Evolutionary conservation across 2,329 filamentous ascomycete genomes (phyloP), one percentile per base, ranked within the genome.

Genomic region (Diaporthe sp.): DNA sequence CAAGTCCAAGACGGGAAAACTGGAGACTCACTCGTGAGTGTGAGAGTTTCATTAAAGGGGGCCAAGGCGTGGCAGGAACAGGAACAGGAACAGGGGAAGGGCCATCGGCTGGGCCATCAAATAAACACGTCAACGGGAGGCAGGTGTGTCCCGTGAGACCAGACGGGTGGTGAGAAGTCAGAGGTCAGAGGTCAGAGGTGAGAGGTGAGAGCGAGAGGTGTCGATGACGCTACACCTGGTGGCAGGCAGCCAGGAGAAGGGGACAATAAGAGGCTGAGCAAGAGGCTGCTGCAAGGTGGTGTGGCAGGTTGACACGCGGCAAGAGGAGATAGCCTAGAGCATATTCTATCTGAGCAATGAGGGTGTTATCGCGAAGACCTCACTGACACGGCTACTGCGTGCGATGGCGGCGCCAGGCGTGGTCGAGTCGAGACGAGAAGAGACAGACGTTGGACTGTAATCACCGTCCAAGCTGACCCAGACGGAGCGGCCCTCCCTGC

Each of bases 1-100:
- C 9, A 25, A 19, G 28, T 19, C 28, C 2, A 25, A 28, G 19
- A 19, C 39, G n/a, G 12, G 28, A 34, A 12, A 58, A 67, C 49
- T 42, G 65, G 65, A 31, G 49, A 49, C 46, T 28, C 31, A 49
- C 46, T 28, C 31, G 31, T 15, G 15, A 31, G 19, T 39, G 19
- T 39, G 46, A 25, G 34, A 42, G 31, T 15, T 10, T 70, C 49
- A 42, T 42, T 39, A 53, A 53, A 42, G 49, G 65, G n/a, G 65
- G 34, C 49, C 49, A 25, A 55, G 65, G 49, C 65, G 65, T 31
- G 65, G 65, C 65, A 70, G 28, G 22, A 55, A 42, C 13, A 68
- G 31, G 46, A 68, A 65, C 39, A 65, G 4, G 39, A 65, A 25
- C 22, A 19, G 31, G 31, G 46, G 39, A 3, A 25, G 31, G 65